Conservation (phyloP, 1,284 basidiomycete genomes). For the Heterobasidion annosum region DNA sequence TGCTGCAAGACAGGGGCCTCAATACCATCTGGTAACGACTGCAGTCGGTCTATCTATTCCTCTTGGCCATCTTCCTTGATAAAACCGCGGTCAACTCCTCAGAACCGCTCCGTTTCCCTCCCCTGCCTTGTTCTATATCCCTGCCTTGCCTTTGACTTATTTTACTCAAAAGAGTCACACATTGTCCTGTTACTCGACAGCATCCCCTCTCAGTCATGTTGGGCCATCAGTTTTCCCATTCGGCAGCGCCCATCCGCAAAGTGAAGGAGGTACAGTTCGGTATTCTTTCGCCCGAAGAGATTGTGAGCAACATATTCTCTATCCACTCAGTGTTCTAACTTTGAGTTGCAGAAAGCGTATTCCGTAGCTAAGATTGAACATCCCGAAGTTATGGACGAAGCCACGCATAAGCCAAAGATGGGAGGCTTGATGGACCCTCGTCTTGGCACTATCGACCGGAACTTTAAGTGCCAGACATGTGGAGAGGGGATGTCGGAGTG, state of each 20-base stretch:
- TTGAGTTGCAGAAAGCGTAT: constrained; percentile 78
- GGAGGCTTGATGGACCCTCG: constrained; percentile 97
- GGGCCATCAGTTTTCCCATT: constrained; percentile 83
- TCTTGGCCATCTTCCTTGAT: too few species aligned
- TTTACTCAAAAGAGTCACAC: too few species aligned
- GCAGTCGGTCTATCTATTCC: too few species aligned
- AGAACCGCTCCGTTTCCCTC: too few species aligned
- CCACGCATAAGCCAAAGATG: constrained; percentile 78
- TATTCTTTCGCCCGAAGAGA: constrained; percentile 99
- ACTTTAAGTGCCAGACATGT: constrained; percentile 99
- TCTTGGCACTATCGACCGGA: constrained; percentile 98
- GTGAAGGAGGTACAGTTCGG: constrained; percentile 99
- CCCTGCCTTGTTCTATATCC: too few species aligned
- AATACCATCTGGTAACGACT: too few species aligned
- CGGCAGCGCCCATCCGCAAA: constrained; percentile 87
- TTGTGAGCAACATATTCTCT: constrained; percentile 50
- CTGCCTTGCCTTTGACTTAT: too few species aligned
- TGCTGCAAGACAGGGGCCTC: too few species aligned
- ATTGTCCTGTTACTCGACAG: too few species aligned
- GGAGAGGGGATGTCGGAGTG: constrained; percentile 98
- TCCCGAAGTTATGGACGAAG: constrained; percentile 97
- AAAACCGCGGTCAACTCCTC: too few species aligned
- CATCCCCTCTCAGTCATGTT: constrained; percentile 41
- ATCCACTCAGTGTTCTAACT: constrained; percentile 3
- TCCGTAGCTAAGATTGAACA: constrained; percentile 98